Conservation (phyloP, 2,329 filamentous ascomycete species). For the Sordariomycetes sp. region DNA sequence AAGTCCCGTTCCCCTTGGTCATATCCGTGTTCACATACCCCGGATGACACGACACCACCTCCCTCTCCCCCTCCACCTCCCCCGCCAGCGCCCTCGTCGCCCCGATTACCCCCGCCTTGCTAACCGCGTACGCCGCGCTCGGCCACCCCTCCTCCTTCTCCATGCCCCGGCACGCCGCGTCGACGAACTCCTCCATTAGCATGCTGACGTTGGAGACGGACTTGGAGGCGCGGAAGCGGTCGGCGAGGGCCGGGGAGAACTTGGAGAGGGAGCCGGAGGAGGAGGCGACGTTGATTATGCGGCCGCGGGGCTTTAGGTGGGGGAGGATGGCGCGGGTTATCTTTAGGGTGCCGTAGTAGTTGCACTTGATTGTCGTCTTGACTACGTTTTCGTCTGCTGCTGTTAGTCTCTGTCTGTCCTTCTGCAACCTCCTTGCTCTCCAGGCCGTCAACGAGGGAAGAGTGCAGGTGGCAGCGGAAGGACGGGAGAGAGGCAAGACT, state of each 20-base stretch:
- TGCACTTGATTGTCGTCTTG: conserved; percentile 30
- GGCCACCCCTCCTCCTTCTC: conserved; percentile 34
- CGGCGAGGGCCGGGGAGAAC: conserved; percentile 26
- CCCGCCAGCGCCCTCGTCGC: conserved; percentile 22
- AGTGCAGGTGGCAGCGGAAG: background rate
- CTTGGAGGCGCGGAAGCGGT: conserved; percentile 24
- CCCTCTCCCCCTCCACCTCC: conserved; percentile 9
- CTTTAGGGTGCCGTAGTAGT: conserved; percentile 37
- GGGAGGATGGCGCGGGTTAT: conserved; percentile 29
- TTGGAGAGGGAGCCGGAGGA: conserved; percentile 27
- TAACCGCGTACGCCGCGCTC: conserved; percentile 32
- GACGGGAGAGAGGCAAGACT: background rate
- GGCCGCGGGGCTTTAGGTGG: conserved; percentile 25
- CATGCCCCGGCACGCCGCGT: conserved; percentile 27
- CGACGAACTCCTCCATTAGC: conserved; percentile 33
- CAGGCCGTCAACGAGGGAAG: too few relatives aligned
- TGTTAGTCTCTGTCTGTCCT: background rate
- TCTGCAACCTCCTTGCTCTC: background rate
- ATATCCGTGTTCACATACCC: conserved; percentile 32
- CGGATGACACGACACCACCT: conserved; percentile 26
- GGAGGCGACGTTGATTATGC: conserved; percentile 35
- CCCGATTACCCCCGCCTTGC: conserved; percentile 27
- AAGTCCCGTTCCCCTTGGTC: conserved; percentile 23
- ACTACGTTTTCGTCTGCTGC: conserved; percentile 27
- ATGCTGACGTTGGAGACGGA: conserved; percentile 26